Conservation (phyloP, 1,139 yeast genomes). For the Candida neerlandica region DNA sequence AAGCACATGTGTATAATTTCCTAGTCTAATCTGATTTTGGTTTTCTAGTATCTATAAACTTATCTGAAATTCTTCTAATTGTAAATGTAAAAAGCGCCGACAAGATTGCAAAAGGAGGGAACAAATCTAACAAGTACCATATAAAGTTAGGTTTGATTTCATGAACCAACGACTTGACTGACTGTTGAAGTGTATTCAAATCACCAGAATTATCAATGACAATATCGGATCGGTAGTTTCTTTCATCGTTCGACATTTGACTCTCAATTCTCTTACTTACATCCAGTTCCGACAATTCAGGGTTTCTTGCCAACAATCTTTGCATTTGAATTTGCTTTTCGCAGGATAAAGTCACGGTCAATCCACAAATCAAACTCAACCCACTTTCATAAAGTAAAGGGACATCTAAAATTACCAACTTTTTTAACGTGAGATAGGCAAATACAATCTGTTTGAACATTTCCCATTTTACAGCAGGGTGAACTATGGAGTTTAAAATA, state of each 20-base stretch:
- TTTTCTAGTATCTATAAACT: conserved; percentile 21
- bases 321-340: conserved; percentile 56
- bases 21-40: conserved; percentile 15
- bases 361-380: conserved; percentile 71
- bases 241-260: conserved; percentile 69
- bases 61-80: conserved; percentile 23
- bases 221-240: conserved; percentile 62
- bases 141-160: conserved; percentile 52
- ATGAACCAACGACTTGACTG: conserved; percentile 49
- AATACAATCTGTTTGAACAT: conserved; percentile 59
- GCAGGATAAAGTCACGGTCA: conserved; percentile 70
- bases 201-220: conserved; percentile 67
- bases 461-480: conserved; percentile 81
- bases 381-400: conserved; percentile 87
- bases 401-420: conserved; percentile 78
- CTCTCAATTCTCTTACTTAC: conserved; percentile 72
- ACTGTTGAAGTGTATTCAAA: conserved; percentile 47
- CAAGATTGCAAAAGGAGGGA: conserved; percentile 53
- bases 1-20: background rate
- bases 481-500: conserved; percentile 74
- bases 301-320: conserved; percentile 67
- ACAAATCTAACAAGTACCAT: conserved; percentile 61
- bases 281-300: conserved; percentile 64
- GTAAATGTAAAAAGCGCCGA: conserved; percentile 33
- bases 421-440: conserved; percentile 54